Conservation (phyloP, 768 basidiomycete genomes). For the Suillus discolor region DNA sequence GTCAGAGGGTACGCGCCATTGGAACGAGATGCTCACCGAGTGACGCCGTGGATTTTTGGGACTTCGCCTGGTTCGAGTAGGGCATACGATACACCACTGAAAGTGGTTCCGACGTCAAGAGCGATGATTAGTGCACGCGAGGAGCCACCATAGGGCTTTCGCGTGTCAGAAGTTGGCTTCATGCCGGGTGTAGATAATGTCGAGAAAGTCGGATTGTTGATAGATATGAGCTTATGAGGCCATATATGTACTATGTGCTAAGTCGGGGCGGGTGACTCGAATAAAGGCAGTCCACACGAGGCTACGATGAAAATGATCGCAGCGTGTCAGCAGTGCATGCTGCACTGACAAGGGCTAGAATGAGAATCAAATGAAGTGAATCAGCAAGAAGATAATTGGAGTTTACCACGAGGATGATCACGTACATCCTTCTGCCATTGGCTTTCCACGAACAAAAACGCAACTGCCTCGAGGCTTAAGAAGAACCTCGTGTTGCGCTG, state of each 20-base stretch:
- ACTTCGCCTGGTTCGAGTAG: constrained; percentile 82
- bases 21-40: constrained; percentile 49
- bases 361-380: constrained; percentile 1
- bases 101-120: constrained; percentile 82
- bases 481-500: constrained; percentile 11
- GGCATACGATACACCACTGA: constrained; percentile 82
- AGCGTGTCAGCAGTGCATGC: background rate
- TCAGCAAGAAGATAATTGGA: constrained; percentile 4
- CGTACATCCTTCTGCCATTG: constrained; percentile 6
- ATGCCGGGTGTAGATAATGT: constrained; percentile 30
- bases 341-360: background rate
- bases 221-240: constrained; percentile 4
- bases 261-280: constrained; percentile 14
- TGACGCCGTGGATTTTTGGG: constrained; percentile 80
- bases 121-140: constrained; percentile 72
- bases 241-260: constrained; percentile 15
- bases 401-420: constrained; percentile 17
- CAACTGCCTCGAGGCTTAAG: constrained; percentile 19
- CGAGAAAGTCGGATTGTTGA: constrained; percentile 4
- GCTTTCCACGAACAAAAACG: constrained; percentile 9
- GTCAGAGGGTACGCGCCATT: background rate
- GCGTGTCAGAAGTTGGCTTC: constrained; percentile 61
- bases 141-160: constrained; percentile 72
- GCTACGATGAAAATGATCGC: background rate
- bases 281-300: constrained; percentile 15